Conservation (phyloP, 2,329 filamentous ascomycete genomes). For the Pezicula neosporulosa region DNA sequence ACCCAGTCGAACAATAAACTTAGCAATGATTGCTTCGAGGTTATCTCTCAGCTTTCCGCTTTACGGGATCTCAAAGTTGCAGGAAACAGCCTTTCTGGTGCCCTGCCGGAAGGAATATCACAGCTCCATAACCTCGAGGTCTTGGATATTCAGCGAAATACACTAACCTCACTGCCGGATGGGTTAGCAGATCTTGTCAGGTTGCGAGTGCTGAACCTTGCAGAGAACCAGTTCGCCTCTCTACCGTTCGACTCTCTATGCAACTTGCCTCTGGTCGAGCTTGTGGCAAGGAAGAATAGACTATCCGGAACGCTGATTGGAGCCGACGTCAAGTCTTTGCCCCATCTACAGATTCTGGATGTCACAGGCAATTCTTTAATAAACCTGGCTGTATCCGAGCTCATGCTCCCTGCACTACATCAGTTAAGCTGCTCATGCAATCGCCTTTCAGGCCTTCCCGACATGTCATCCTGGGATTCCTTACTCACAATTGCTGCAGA, state of each 20-base stretch:
- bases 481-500: conserved; percentile 73
- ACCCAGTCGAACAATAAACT: conserved; percentile 76
- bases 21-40: conserved; percentile 65
- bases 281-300: conserved; percentile 75
- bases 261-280: conserved; percentile 66
- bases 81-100: conserved; percentile 70
- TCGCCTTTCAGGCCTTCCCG: conserved; percentile 68
- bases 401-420: conserved; percentile 63
- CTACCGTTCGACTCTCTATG: conserved; percentile 69
- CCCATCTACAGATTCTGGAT: conserved; percentile 71
- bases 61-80: conserved; percentile 80
- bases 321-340: conserved; percentile 52
- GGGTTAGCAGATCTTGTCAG: conserved; percentile 63
- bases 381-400: conserved; percentile 17
- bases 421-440: conserved; percentile 79
- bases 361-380: conserved; percentile 72
- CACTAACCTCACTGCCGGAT: conserved; percentile 66
- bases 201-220: conserved; percentile 74
- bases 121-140: conserved; percentile 69
- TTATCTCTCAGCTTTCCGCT: conserved; percentile 68
- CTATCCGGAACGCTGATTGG: conserved; percentile 71
- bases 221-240: conserved; percentile 70
- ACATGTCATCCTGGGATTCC: conserved; percentile 69
- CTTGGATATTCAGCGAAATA: conserved; percentile 79
- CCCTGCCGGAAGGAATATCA: conserved; percentile 60